Percentiles rank a stretch among this genome's conserved stretches.
Evolutionary conservation across 2,329 filamentous ascomycete genomes (phyloP).

Genomic region (Huntiella abstrusa): DNA sequence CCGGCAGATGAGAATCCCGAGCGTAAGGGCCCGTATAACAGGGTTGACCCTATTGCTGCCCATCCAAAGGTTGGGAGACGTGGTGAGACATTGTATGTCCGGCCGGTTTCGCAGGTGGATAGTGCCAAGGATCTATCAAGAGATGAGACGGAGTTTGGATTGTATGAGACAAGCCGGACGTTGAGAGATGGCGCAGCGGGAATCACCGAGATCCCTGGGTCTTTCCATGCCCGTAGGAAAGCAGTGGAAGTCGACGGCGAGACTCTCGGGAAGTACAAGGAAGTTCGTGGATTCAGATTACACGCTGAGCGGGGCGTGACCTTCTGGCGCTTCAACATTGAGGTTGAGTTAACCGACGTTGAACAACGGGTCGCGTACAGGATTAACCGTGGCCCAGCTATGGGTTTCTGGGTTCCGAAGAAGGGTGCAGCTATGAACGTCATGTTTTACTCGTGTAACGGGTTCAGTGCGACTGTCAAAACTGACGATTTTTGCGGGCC

Average conservation of each 20-base stretch:
- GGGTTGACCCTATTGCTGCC: slow-evolving; percentile 77
- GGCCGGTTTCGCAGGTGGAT: slow-evolving; percentile 70
- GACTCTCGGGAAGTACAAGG: slow-evolving; percentile 59
- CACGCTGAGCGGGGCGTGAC: slow-evolving; percentile 75
- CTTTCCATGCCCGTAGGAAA: slow-evolving; percentile 34
- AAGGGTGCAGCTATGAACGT: slow-evolving; percentile 82
- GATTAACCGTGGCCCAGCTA: slow-evolving; percentile 76
- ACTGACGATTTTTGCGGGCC: slow-evolving; percentile 71
- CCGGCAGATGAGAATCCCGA: slow-evolving; percentile 21
- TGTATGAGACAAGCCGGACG: slow-evolving; percentile 54
- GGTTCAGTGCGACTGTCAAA: slow-evolving; percentile 68
- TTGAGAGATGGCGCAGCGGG: slow-evolving; percentile 29
- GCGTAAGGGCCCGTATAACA: slow-evolving; percentile 50
- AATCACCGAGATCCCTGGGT: slow-evolving; percentile 29
- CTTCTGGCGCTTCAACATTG: slow-evolving; percentile 94
- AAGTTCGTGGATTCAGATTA: slow-evolving; percentile 63
- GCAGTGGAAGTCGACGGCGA: slow-evolving; percentile 53
- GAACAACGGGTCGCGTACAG: slow-evolving; percentile 86
- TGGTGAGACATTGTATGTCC: slow-evolving; percentile 73
- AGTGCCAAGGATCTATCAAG: slow-evolving; percentile 61
- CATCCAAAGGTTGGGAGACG: slow-evolving; percentile 70
- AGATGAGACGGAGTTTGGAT: slow-evolving; percentile 60
- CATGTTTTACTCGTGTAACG: slow-evolving; percentile 97
- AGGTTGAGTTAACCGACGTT: slow-evolving; percentile 60
- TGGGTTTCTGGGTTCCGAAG: slow-evolving; percentile 88